These are phyloP conservation scores for Phyllosticta capitalensis DNA, from an alignment of 2,329 filamentous ascomycete genomes.

Conservation along the genomic window DNA sequence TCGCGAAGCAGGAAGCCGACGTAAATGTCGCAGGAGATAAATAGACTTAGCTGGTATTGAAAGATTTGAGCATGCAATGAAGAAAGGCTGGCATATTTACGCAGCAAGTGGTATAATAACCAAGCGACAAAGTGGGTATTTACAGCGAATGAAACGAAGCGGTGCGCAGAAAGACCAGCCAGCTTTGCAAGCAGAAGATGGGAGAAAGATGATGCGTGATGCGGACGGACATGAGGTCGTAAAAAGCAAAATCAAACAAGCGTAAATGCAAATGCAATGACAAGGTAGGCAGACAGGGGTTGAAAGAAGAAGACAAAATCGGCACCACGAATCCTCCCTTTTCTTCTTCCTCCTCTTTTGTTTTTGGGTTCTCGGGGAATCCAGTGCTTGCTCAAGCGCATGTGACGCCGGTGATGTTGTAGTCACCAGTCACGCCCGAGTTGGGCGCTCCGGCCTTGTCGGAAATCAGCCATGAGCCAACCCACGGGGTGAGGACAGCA, in stretches of 20 bases:
- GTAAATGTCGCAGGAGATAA: background rate
- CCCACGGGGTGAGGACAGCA: conserved; percentile 1
- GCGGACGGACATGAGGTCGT: background rate
- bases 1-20: too few relatives aligned
- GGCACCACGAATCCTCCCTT: background rate
- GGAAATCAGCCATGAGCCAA: conserved; percentile 5
- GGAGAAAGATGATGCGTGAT: background rate
- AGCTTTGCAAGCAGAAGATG: background rate
- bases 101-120: background rate
- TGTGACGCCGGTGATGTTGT: background rate
- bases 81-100: background rate
- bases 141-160: background rate
- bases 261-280: background rate
- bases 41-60: background rate
- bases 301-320: background rate
- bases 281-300: background rate
- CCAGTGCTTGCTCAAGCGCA: background rate
- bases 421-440: background rate
- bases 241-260: background rate
- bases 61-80: background rate
- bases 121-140: background rate
- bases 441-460: background rate
- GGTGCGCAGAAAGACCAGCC: background rate
- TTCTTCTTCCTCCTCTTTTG: background rate
- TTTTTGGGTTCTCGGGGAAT: too few relatives aligned